Conservation (phyloP, 2,329 filamentous ascomycete genomes). For the Lachnellula occidentalis region DNA sequence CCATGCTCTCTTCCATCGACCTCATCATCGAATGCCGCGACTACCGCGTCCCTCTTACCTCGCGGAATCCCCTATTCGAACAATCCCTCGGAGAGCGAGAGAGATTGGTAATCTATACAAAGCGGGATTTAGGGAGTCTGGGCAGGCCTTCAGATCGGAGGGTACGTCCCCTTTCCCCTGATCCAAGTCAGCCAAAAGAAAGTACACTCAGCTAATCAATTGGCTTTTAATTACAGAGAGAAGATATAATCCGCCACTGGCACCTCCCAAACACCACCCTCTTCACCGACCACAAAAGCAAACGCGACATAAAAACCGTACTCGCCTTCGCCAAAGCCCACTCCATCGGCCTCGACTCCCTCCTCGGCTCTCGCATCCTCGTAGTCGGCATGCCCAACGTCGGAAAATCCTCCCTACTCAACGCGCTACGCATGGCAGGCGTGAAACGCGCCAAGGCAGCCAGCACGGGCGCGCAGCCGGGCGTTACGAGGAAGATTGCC, state of each 20-base stretch:
- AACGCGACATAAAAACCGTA: constrained; percentile 36
- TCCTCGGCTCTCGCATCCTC: constrained; percentile 81
- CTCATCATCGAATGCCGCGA: constrained; percentile 94
- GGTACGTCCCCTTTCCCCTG: constrained; percentile 29
- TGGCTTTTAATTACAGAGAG: constrained; percentile 33
- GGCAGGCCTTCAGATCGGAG: constrained; percentile 35
- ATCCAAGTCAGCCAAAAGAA: background rate
- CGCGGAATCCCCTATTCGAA: constrained; percentile 86
- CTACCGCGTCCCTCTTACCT: constrained; percentile 82
- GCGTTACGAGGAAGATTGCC: constrained; percentile 80
- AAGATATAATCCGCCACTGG: constrained; percentile 48
- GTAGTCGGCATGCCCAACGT: constrained; percentile 98
- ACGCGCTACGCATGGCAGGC: constrained; percentile 69
- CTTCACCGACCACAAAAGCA: constrained; percentile 46
- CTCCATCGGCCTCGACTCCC: constrained; percentile 45
- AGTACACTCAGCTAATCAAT: constrained; percentile 7
- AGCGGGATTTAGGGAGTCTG: constrained; percentile 65
- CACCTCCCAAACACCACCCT: constrained; percentile 46
- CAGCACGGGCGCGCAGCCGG: constrained; percentile 78
- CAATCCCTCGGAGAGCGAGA: constrained; percentile 64
- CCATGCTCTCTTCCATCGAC: constrained; percentile 71
- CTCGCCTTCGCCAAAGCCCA: constrained; percentile 46
- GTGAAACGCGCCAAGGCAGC: constrained; percentile 65
- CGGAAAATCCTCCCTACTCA: constrained; percentile 92
- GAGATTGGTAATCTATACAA: constrained; percentile 85